Conservation (phyloP, 495 filamentous ascomycete species). For the Aspergillus wentii region DNA sequence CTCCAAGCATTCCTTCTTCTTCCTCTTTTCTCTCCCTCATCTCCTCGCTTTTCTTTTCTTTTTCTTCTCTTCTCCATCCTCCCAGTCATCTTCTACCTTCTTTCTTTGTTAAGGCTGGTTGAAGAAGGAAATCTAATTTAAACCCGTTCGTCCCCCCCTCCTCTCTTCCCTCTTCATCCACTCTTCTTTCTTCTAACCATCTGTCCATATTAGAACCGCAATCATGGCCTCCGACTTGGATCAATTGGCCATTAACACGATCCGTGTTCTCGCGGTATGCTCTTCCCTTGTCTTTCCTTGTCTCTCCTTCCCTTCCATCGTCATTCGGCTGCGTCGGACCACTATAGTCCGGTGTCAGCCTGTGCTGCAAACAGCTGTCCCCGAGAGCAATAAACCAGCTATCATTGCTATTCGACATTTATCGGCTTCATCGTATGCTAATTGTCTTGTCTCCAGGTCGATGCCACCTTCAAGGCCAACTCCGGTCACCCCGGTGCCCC, state of each 20-base stretch:
- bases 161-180: slow-evolving; percentile 1
- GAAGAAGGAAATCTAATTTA: not conserved
- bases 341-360: no score
- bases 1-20: slow-evolving; percentile 14
- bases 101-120: not conserved
- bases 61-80: slow-evolving; percentile 16
- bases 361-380: no score
- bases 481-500: slow-evolving; percentile 98
- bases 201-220: slow-evolving; percentile 32
- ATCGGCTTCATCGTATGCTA: no score
- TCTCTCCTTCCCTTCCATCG: slow-evolving; percentile 11
- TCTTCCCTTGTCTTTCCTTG: slow-evolving; percentile 3
- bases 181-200: slow-evolving; percentile 7
- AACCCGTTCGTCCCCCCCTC: slow-evolving; percentile 1
- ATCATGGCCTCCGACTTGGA: slow-evolving; percentile 87
- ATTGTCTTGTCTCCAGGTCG: slow-evolving; percentile 60
- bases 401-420: slow-evolving; percentile 2
- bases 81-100: not conserved
- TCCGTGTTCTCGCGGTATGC: slow-evolving; percentile 86
- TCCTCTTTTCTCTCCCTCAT: slow-evolving; percentile 13
- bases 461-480: slow-evolving; percentile 95
- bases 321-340: slow-evolving; percentile 3
- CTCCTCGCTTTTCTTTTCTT: slow-evolving; percentile 11
- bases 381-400: no score
- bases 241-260: slow-evolving; percentile 92